Percentiles rank a stretch among this genome's conserved stretches.
phyloP scores from a whole-genome alignment of 2,329 filamentous ascomycete species.

The Colletotrichum tabaci region DNA sequence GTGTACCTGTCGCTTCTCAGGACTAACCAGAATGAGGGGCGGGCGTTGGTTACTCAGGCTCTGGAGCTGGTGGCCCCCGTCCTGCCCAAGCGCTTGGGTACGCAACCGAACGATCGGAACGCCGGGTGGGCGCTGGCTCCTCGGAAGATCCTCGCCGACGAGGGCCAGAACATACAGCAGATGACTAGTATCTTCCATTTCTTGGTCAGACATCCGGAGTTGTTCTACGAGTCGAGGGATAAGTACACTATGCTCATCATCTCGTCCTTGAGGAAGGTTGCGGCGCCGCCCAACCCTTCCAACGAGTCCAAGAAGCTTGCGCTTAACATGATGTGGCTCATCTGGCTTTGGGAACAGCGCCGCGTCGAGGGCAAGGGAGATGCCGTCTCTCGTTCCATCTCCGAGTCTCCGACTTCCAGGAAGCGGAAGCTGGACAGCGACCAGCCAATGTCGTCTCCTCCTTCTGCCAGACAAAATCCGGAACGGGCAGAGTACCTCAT shows the following conservation, averaged over 20 bases:
- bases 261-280: conserved; percentile 89
- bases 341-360: conserved; percentile 93
- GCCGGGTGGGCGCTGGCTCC: conserved; percentile 93
- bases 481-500: conserved; percentile 79
- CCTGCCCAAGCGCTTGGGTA: conserved; percentile 85
- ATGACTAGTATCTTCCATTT: conserved; percentile 99
- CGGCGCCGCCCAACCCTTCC: conserved; percentile 84
- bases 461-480: conserved; percentile 62
- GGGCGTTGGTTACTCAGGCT: conserved; percentile 92
- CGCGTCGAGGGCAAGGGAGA: conserved; percentile 75
- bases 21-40: conserved; percentile 95
- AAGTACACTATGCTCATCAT: conserved; percentile 93
- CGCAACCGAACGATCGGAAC: conserved; percentile 77
- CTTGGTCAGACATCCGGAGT: conserved; percentile 88
- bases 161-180: conserved; percentile 94
- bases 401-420: conserved; percentile 79
- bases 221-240: conserved; percentile 96
- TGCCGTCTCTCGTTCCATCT: conserved; percentile 58
- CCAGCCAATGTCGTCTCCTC: conserved; percentile 67
- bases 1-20: conserved; percentile 93
- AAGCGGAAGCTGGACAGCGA: conserved; percentile 85
- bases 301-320: conserved; percentile 94
- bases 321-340: conserved; percentile 89
- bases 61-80: conserved; percentile 95
- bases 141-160: conserved; percentile 91